Evolutionary conservation across 495 filamentous ascomycete species (phyloP), one percentile per base, ranked within the genome.

Genomic region (Daldinia concentrica): DNA sequence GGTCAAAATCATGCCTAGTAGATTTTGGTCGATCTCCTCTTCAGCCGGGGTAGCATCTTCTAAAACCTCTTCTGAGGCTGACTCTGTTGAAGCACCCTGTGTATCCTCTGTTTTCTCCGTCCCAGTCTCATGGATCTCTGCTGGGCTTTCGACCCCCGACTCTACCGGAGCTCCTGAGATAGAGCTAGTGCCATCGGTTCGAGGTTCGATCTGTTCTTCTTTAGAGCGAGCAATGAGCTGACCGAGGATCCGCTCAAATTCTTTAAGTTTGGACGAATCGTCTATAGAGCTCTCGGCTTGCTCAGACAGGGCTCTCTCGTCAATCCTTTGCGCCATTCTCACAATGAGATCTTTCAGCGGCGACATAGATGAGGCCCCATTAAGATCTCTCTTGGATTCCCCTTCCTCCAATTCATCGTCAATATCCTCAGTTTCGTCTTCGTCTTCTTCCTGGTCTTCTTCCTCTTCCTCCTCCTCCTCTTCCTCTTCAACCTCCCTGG

Each of bases 1-100:
- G 0, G 87, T 89, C 32, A 97, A 80, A 3, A 86, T 86, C 80
- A 95, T 84, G 30, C 85, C 91, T 26, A 93, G 78, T 4, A 94
- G 70, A 15, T 66, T 36, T 11, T 54, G 67, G 51, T 76, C 60
- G 45, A 58, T 57, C 12, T 39, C 72, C 9, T 65, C 52, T 27
- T 70, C 64, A 32, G 32, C 30, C 9, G 45, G 11, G 11, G 52
- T 11, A 24, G 26, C 43, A 24, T 24, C 45, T 61, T 63, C 43
- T 7, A 70, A 45, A 6, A 69, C 32, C 56, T 61, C 57, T 19
- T 63, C 48, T 11, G 64, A 51, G 34, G 68, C 29, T 17, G 60
- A 6, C 27, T 69, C 41, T 11, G 62, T 22, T 7, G 60, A 12
- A 59, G 69, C 26, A 39, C 62, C 71, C 17, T 30, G 17, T 37